Evolutionary conservation across 1,139 yeast genomes (phyloP).

Genomic region (Magnusiomyces suaveolens): DNA sequence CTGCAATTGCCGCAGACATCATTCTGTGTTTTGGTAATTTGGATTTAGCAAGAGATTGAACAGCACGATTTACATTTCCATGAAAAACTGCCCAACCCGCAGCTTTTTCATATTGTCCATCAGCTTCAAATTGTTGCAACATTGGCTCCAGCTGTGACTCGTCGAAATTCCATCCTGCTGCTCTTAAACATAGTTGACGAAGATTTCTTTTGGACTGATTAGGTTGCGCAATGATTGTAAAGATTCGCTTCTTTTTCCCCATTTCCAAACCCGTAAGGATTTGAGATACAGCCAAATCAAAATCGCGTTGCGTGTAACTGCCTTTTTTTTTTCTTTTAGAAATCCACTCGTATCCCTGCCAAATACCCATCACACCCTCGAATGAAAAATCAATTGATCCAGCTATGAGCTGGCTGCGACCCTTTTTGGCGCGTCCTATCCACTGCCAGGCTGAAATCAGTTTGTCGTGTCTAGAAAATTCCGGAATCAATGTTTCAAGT

Average conservation of each 20-base stretch:
- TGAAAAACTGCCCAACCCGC: slow-evolving; percentile 98
- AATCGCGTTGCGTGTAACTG: slow-evolving; percentile 21
- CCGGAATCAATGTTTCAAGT: slow-evolving; percentile 26
- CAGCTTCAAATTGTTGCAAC: slow-evolving; percentile 45
- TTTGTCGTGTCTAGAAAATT: slow-evolving; percentile 34
- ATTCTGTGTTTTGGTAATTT: slow-evolving; percentile 55
- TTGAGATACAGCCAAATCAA: slow-evolving; percentile 19
- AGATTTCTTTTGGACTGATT: slow-evolving; percentile 34
- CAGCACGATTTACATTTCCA: slow-evolving; percentile 76
- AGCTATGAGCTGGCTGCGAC: slow-evolving; percentile 57
- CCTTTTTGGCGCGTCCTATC: slow-evolving; percentile 62
- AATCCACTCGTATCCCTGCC: slow-evolving; percentile 71
- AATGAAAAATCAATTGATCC: slow-evolving; percentile 70
- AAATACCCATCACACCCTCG: slow-evolving; percentile 80
- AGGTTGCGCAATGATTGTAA: slow-evolving; percentile 20
- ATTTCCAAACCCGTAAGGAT: slow-evolving; percentile 15
- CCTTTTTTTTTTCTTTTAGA: slow-evolving; percentile 40
- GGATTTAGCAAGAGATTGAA: slow-evolving; percentile 52
- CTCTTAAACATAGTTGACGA: slow-evolving; percentile 69
- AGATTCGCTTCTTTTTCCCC: slow-evolving; percentile 8
- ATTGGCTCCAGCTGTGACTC: slow-evolving; percentile 66
- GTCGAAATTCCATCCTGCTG: slow-evolving; percentile 88
- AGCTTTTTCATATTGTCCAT: slow-evolving; percentile 72
- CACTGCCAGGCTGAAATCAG: slow-evolving; percentile 83
- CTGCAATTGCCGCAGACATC: slow-evolving; percentile 92